A percentile compares a stretch with the other conserved stretches of the same genome.
Conservation (phyloP, 78 protist genomes). For the Chrysochromulina tobinii region DNA sequence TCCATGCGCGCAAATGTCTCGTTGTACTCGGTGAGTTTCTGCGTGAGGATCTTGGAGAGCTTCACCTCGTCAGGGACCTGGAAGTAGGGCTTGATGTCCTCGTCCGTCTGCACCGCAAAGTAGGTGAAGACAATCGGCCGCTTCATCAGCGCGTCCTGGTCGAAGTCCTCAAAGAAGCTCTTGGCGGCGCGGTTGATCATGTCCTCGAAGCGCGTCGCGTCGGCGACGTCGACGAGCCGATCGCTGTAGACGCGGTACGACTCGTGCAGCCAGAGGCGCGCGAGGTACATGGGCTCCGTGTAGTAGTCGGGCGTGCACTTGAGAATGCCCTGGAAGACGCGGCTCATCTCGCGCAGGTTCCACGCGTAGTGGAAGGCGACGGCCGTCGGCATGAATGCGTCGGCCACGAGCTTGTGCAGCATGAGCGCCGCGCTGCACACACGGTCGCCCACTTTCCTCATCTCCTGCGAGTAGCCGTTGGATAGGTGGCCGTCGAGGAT, state of each 20-base stretch:
- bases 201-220: conserved; percentile 33
- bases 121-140: conserved; percentile 51
- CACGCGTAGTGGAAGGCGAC: conserved; percentile 88
- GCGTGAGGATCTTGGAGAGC: neutral
- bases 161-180: neutral
- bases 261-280: conserved; percentile 71
- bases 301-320: neutral
- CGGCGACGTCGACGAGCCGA: conserved; percentile 53
- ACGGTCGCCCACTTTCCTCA: neutral
- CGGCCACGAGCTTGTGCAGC: conserved; percentile 61
- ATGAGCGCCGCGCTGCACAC: conserved; percentile 49
- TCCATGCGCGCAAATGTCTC: conserved; percentile 68
- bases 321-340: conserved; percentile 63
- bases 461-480: neutral
- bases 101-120: conserved; percentile 20
- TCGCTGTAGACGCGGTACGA: conserved; percentile 69
- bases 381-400: conserved; percentile 76
- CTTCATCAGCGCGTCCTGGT: neutral
- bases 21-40: conserved; percentile 56
- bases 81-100: conserved; percentile 53
- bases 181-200: conserved; percentile 23
- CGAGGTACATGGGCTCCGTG: neutral
- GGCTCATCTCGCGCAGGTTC: conserved; percentile 82
- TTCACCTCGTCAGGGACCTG: conserved; percentile 30
- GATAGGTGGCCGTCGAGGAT: conserved; percentile 47